Conservation (phyloP, 495 filamentous ascomycete species). For the Neurospora sp. region DNA sequence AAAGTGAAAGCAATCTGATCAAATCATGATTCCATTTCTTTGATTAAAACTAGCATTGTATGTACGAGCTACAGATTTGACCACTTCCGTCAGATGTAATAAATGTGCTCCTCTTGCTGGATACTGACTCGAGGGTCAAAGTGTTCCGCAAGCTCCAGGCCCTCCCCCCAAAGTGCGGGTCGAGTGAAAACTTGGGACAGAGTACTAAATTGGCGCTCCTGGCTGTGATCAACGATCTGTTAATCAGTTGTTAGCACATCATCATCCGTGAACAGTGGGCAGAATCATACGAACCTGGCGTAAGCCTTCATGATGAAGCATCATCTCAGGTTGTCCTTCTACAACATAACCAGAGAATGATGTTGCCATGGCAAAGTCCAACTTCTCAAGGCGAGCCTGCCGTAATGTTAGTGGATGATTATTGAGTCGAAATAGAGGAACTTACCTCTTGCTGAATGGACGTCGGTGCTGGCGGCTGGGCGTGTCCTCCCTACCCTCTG, state of each 20-base stretch:
- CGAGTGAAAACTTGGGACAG: not conserved
- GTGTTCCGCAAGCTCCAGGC: not conserved
- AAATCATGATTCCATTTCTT: not conserved
- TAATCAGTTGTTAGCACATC: not conserved
- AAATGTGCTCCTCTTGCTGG: not conserved
- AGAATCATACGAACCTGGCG: not conserved
- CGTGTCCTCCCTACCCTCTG: not conserved
- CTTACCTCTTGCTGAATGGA: not conserved
- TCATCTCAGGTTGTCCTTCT: not conserved
- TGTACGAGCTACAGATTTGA: not conserved
- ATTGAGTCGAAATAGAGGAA: not conserved
- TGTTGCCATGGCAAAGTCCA: not conserved
- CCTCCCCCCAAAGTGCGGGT: not conserved
- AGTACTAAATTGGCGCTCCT: not conserved
- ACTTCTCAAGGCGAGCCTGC: not conserved
- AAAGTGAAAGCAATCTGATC: not conserved
- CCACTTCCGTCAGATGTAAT: not conserved
- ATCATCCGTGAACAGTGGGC: not conserved
- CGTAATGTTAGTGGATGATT: not conserved
- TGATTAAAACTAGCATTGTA: not conserved
- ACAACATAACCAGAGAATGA: not conserved
- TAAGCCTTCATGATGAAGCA: not conserved
- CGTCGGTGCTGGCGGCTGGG: not conserved
- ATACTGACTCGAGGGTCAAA: not conserved
- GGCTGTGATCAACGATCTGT: not conserved